Base-by-base conservation (phyloP, 495 filamentous ascomycete genomes). In the Penicillium goetzii region DNA sequence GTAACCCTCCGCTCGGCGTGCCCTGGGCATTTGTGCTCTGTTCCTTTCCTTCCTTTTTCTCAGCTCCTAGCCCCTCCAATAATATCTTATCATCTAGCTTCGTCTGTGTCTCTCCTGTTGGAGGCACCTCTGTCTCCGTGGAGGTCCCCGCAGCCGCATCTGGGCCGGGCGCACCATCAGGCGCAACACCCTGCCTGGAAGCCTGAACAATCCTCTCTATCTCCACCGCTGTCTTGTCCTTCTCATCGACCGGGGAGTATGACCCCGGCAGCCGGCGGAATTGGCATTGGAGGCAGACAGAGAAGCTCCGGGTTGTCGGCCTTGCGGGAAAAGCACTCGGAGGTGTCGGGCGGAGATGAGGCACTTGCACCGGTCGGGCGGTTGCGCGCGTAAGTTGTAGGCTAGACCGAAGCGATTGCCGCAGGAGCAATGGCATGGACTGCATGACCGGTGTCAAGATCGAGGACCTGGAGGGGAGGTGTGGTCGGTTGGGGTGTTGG, bases 1-100 rank as follows among this genome's bases (percentile, higher is more conserved):
- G 94, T 28, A 97, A 86, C 21, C 76, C 73, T 4, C 78, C 74
- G 14, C 58, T 63, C 26, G 59, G 56, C 45, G 33, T 33, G 15
- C 36, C 52, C 19, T 54, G 54, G 0, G 58, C 21, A 56, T 32
- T 62, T 19, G 52, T 28, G 12, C 41, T 50, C 26, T 59, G 50
- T 4, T 12, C 15, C 15, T 51, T 55, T 10, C 61, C 57, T 8
- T 51, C 43, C 25, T 53, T 66, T 45, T 58, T 33, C 30, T 68
- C 59, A 19, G 56, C 28, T 30, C 61, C 69, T 19, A 55, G 15
- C 25, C 67, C 60, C 19, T 60, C 53, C 34, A 65, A 28, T 11
- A 53, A 38, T 9, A 32, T 52, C 32, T 61, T 36, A 45, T 67
- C 63, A 21, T n/a, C 41, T 25, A 56, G 58, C 4, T 59, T 61